A percentile compares a stretch with the other conserved stretches of the same genome.
These are phyloP conservation scores for Cryptosporidium meleagridis DNA, from an alignment of 169 alveolate genomes.

Conservation along the genomic window DNA sequence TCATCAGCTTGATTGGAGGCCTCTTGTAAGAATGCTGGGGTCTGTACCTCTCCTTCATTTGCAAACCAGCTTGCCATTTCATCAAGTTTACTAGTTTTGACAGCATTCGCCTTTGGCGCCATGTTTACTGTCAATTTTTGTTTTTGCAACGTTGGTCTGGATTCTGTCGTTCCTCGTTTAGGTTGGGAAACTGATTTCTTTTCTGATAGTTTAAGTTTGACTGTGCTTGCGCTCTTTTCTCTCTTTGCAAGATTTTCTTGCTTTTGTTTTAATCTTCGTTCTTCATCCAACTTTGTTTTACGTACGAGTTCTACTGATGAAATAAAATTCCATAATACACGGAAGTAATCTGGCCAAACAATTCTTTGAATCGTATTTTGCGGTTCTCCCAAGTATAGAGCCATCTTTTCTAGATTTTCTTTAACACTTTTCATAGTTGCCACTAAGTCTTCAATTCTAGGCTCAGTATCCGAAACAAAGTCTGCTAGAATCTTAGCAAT, in stretches of 20 bases:
- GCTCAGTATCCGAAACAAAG: slow-evolving; percentile 81
- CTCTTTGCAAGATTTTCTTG: slow-evolving; percentile 81
- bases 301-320: slow-evolving; percentile 84
- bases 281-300: slow-evolving; percentile 83
- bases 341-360: slow-evolving; percentile 86
- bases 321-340: slow-evolving; percentile 85
- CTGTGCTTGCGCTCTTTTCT: slow-evolving; percentile 71
- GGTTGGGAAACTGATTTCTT: slow-evolving; percentile 24
- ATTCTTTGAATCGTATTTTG: slow-evolving; percentile 87
- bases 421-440: slow-evolving; percentile 80
- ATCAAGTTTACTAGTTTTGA: slow-evolving; percentile 64
- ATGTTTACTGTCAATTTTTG: slow-evolving; percentile 55
- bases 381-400: slow-evolving; percentile 85
- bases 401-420: slow-evolving; percentile 82
- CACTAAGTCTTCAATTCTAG: slow-evolving; percentile 77
- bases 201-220: slow-evolving; percentile 47
- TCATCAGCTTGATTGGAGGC: slow-evolving; percentile 34
- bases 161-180: slow-evolving; percentile 13
- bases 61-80: slow-evolving; percentile 77
- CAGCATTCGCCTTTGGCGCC: slow-evolving; percentile 76
- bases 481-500: slow-evolving; percentile 77
- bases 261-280: slow-evolving; percentile 80
- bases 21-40: slow-evolving; percentile 72
- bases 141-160: slow-evolving; percentile 50
- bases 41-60: slow-evolving; percentile 12